Conservation (phyloP, 108 stramenopile genomes). For the Cyclotella atomus region DNA sequence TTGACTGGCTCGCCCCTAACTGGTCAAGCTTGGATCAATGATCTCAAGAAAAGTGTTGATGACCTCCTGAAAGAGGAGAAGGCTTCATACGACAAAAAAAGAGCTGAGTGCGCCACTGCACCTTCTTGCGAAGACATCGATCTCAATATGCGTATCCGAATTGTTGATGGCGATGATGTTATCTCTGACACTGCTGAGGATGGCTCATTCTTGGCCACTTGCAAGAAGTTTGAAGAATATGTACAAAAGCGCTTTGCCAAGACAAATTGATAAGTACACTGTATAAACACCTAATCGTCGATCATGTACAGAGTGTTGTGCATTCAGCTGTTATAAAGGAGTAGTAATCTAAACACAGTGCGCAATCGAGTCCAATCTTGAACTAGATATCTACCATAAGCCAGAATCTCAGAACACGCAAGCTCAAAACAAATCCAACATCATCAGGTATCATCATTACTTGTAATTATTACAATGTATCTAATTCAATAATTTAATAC, state of each 20-base stretch:
- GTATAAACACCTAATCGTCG: no score
- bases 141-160: constrained; percentile 68
- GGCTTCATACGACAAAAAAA: constrained; percentile 56
- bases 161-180: constrained; percentile 73
- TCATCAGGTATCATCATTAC: no score
- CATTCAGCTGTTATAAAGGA: no score
- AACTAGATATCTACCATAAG: no score
- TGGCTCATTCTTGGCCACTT: constrained; percentile 55
- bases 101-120: constrained; percentile 21
- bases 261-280: no score
- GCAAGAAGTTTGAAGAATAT: constrained; percentile 69
- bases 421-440: no score
- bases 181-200: constrained; percentile 62
- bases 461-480: no score
- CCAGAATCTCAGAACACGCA: no score
- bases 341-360: no score
- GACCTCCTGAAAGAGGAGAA: constrained; percentile 65
- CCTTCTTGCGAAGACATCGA: constrained; percentile 42
- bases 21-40: constrained; percentile 69
- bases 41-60: constrained; percentile 59
- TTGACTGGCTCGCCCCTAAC: constrained; percentile 68
- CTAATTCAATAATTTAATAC: no score
- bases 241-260: constrained; percentile 50
- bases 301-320: no score
- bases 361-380: no score